Evolutionary conservation across 2,329 filamentous ascomycete species (phyloP), one percentile per base, ranked within the genome.

Genomic region (Thelonectria discophora): DNA sequence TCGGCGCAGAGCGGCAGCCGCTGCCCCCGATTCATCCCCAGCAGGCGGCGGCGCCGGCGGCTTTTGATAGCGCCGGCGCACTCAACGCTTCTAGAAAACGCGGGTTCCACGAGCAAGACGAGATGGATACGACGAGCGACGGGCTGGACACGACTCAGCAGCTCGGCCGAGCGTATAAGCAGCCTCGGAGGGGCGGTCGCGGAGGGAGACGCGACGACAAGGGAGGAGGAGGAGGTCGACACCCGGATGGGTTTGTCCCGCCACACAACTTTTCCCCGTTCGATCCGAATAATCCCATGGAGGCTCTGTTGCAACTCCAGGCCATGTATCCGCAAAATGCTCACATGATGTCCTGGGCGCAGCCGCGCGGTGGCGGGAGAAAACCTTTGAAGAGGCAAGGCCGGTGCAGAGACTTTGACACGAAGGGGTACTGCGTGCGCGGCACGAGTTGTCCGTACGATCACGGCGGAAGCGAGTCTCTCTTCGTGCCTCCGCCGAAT

Each of bases 341-440:
- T 3, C 68, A 65, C 3, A 76, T 86, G 67, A 76, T 80, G 70
- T 77, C 79, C 59, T 68, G 80, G 74, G 65, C 77, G 68, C 68
- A 65, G 24, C 66, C 65, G 12, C 69, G 75, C 18, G 65, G 69
- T 24, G 63, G 61, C 15, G 67, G 66, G n/a, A 66, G 58, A 55
- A 65, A 34, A 59, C 70, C 73, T 42, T 72, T 72, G 40, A 78
- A 77, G 58, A 78, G 75, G 50, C 80, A 77, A 64, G 76, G 81
- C 58, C 81, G 86, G 60, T 94, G 91, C 71, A 82, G 85, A 59
- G 88, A 92, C 73, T 93, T 90, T 69, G 89, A 92, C 60, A 85
- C 79, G 1, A 91, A 91, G 67, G 91, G 91, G 0, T 92, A 85
- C 69, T 94, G 91, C 72, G 83, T 87, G 6, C 80, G 87, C 40